Base-by-base conservation (phyloP, 1,284 basidiomycete species). In the Fomitopsis betulina region DNA sequence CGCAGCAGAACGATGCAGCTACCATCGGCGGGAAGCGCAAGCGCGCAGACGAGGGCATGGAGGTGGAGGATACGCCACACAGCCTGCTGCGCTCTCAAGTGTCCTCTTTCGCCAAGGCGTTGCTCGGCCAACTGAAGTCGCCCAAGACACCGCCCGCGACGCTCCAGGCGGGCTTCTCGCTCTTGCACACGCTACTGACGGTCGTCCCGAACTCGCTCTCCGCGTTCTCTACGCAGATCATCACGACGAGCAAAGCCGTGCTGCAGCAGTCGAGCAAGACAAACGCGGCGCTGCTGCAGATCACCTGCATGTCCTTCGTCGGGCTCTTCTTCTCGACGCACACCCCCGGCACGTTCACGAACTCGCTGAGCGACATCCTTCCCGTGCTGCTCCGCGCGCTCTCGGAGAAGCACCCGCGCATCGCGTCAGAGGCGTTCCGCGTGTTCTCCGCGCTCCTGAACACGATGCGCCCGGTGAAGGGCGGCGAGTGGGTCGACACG, bases 151-250 rank as follows among this genome's bases (percentile, higher is more conserved):
- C 85, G 5, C 81, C 93, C n/a, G 72, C 82, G 1, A 91, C 91
- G 0, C 82, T 95, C 5, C 93, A 96, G 67, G 87, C 93, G 45
- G 92, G 91, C 15, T 96, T 97, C 68, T 78, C 80, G 30, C 79
- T 98, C 17, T 78, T 98, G 6, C 80, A 89, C 52, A 82, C 88
- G 25, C 76, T 98, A 33, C 80, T 95, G 54, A 79, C 81, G 21
- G 93, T 96, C 3, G 80, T 96, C 6, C 88, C 89, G 15, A 96
- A 96, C 3, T 93, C 85, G 0, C 77, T 99, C 8, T 84, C 94
- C 1, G 78, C 76, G 17, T 89, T 95, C 62, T 81, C 91, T 7
- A 63, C 83, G 0, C 74, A 80, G 19, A 80, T 93, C 60, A 74
- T 86, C 55, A 71, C 84, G 1, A 87, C 82, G 17, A 82, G 83